A percentile compares a stretch with the other conserved stretches of the same genome.
These are phyloP conservation scores for Globisporangium cylindrosporum DNA, from an alignment of 352 stramenopile species.

Conservation along the genomic window DNA sequence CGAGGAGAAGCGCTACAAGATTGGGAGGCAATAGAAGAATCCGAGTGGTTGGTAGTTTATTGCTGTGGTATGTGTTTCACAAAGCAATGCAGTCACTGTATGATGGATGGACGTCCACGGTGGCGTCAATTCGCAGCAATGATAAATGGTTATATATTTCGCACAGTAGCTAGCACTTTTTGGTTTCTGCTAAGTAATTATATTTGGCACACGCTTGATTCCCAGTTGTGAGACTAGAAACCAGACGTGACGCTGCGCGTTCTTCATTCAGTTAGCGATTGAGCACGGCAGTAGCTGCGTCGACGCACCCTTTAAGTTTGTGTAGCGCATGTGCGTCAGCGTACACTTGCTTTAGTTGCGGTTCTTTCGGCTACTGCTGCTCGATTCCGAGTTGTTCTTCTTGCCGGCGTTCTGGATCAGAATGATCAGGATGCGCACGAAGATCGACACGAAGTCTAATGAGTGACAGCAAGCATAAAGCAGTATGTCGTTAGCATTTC, in stretches of 20 bases:
- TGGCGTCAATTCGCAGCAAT: background rate
- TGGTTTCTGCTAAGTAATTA: background rate
- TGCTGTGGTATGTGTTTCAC: background rate
- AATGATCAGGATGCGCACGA: conserved; percentile 84
- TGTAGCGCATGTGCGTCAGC: background rate
- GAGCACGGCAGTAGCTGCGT: background rate
- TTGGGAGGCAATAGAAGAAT: conserved; percentile 1
- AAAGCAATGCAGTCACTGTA: background rate
- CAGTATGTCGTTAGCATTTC: background rate
- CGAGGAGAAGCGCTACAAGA: conserved; percentile 65
- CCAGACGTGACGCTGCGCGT: background rate
- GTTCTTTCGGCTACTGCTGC: conserved; percentile 30
- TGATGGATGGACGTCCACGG: background rate
- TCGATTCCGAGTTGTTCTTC: conserved; percentile 30
- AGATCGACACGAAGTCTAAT: conserved; percentile 85
- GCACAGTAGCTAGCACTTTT: background rate
- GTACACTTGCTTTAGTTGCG: conserved; percentile 24
- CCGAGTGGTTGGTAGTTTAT: background rate
- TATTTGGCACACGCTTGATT: background rate
- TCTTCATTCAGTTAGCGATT: background rate
- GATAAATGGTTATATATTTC: conserved; percentile 1
- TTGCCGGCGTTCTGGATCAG: conserved; percentile 70
- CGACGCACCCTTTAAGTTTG: background rate
- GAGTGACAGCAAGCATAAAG: conserved; percentile 5
- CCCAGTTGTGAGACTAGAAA: background rate